A percentile compares a stretch with the other conserved stretches of the same genome.
Conservation (phyloP, 1,284 basidiomycete species). For the Somion occarium region DNA sequence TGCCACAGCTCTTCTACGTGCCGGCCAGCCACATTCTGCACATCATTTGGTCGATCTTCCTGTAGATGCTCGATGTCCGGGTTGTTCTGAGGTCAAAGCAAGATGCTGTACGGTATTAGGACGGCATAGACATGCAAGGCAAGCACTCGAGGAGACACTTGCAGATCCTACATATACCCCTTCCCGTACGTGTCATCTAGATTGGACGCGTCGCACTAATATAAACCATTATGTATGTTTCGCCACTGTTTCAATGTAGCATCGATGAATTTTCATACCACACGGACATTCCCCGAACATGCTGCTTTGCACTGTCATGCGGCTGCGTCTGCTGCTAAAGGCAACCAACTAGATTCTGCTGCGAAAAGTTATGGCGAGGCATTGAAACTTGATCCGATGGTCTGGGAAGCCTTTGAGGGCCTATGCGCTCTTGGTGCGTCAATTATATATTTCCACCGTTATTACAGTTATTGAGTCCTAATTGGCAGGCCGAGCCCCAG, state of each 20-base stretch:
- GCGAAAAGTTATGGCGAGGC: conserved; percentile 69
- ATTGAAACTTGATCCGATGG: conserved; percentile 69
- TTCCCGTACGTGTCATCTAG: conserved; percentile 41
- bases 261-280: conserved; percentile 44
- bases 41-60: conserved; percentile 63
- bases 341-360: conserved; percentile 72
- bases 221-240: conserved; percentile 5
- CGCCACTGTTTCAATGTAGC: conserved; percentile 29
- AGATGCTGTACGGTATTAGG: conserved; percentile 72
- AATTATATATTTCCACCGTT: conserved; percentile 6
- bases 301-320: conserved; percentile 65
- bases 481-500: conserved; percentile 54
- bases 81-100: conserved; percentile 76
- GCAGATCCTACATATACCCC: conserved; percentile 45
- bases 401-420: conserved; percentile 94
- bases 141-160: conserved; percentile 61
- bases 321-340: conserved; percentile 67
- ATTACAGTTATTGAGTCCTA: too few relatives aligned
- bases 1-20: conserved; percentile 70
- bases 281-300: conserved; percentile 57
- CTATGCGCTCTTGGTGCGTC: conserved; percentile 73
- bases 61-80: conserved; percentile 56
- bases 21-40: conserved; percentile 76
- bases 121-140: conserved; percentile 66
- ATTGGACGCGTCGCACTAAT: too few relatives aligned